phyloP scores from a whole-genome alignment of 306 rosid genomes.

The Glycyrrhiza uralensis region DNA sequence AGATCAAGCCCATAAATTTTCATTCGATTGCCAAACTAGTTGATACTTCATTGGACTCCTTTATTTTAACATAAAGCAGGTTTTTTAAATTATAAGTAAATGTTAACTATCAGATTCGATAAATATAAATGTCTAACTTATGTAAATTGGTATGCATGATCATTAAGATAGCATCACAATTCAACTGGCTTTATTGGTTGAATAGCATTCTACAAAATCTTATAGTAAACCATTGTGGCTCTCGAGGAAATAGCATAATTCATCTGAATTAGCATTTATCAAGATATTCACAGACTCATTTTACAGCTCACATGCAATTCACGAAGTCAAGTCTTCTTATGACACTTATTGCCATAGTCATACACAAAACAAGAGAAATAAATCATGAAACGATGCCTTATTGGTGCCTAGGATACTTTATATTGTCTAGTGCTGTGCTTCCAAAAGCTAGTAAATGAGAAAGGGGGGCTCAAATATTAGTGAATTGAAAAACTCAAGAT shows the following conservation, averaged over 20 bases:
- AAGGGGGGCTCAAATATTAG: neutral
- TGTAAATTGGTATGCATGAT: neutral
- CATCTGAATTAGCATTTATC: neutral
- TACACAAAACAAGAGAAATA: neutral
- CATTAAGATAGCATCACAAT: neutral
- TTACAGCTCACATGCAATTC: neutral
- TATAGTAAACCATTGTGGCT: neutral
- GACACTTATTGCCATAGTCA: neutral
- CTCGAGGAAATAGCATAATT: neutral
- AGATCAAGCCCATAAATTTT: neutral
- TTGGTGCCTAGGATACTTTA: neutral
- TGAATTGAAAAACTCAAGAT: conserved; percentile 9
- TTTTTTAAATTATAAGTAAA: neutral
- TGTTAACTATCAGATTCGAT: neutral
- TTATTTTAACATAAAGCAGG: too few relatives aligned
- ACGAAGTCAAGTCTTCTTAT: neutral
- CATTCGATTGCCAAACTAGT: neutral
- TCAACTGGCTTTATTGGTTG: neutral
- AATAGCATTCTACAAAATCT: neutral
- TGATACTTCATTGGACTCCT: neutral
- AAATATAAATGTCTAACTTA: neutral
- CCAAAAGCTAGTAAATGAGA: neutral
- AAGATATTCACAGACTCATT: conserved; percentile 15
- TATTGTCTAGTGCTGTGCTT: neutral
- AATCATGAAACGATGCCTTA: neutral